A percentile compares a stretch with the other conserved stretches of the same genome.
Conservation (phyloP, 495 filamentous ascomycete genomes). For the Chlorociboria aeruginascens region DNA sequence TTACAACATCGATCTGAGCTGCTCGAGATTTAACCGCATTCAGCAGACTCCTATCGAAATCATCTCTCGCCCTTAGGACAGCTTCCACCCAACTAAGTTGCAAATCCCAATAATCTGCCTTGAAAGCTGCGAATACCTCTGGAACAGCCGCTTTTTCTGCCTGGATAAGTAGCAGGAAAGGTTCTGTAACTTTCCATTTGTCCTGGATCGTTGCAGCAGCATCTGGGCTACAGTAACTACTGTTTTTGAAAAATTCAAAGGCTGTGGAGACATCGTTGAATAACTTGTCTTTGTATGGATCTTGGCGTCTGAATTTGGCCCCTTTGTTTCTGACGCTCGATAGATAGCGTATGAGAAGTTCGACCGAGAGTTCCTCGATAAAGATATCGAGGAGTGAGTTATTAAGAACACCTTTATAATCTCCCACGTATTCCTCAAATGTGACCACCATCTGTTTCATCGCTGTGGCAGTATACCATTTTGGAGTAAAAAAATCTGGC, state of each 20-base stretch:
- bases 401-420: conserved; percentile 72
- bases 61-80: conserved; percentile 74
- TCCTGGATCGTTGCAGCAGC: conserved; percentile 54
- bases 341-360: conserved; percentile 81
- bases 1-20: conserved; percentile 66
- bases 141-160: conserved; percentile 63
- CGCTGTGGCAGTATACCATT: conserved; percentile 72
- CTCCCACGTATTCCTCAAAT: conserved; percentile 84
- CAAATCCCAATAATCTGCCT: conserved; percentile 83
- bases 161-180: conserved; percentile 62
- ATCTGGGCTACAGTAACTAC: conserved; percentile 35
- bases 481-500: conserved; percentile 77
- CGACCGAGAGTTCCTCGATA: conserved; percentile 83
- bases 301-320: conserved; percentile 73
- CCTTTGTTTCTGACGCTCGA: conserved; percentile 74
- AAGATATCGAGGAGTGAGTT: conserved; percentile 77
- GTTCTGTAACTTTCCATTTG: conserved; percentile 83
- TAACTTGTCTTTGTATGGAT: conserved; percentile 80
- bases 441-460: conserved; percentile 87
- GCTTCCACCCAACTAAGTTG: conserved; percentile 95
- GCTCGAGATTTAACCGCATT: conserved; percentile 77
- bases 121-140: conserved; percentile 71
- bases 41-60: conserved; percentile 85
- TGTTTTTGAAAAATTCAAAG: conserved; percentile 61
- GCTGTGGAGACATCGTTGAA: conserved; percentile 78